Percentiles rank a stretch among this genome's conserved stretches.
phyloP scores from a whole-genome alignment of 208 protist species.

The Phytomonas sp. region DNA sequence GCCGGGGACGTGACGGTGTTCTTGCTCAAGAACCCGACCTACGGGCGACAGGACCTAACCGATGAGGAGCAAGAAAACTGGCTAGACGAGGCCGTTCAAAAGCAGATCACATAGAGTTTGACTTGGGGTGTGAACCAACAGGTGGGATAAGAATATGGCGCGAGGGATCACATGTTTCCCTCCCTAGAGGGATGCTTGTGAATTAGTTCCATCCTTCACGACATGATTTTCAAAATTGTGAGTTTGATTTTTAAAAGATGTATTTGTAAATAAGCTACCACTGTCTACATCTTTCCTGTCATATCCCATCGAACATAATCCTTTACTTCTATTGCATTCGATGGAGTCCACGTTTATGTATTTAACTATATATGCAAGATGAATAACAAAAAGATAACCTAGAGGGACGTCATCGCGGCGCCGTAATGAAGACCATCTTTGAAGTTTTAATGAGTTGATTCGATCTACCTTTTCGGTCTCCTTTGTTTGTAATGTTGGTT shows the following conservation, averaged over 20 bases:
- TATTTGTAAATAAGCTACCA: not conserved
- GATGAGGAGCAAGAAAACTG: constrained; percentile 77
- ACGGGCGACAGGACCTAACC: constrained; percentile 37
- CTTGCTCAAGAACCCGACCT: constrained; percentile 27
- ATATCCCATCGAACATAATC: constrained; percentile 2
- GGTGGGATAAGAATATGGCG: constrained; percentile 1
- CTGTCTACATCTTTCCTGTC: not conserved
- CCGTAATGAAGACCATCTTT: too few species aligned
- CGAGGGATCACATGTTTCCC: constrained; percentile 2
- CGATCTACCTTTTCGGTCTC: too few species aligned
- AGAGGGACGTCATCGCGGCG: too few species aligned
- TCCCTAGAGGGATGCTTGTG: not conserved
- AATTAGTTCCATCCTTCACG: too few species aligned
- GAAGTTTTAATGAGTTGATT: too few species aligned
- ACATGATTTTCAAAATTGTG: not conserved
- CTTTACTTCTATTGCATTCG: too few species aligned
- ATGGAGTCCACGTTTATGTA: too few species aligned
- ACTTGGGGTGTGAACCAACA: not conserved
- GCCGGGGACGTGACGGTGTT: constrained; percentile 87
- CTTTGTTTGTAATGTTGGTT: too few species aligned
- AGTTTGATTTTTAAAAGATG: too few species aligned
- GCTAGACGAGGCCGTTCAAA: constrained; percentile 62
- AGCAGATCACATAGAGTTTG: constrained; percentile 25
- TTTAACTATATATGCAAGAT: too few species aligned
- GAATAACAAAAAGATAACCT: too few species aligned